Evolutionary conservation across 140 eudicot genomes (phyloP), one percentile per base, ranked within the genome.

Genomic region (Artemisia princeps): DNA sequence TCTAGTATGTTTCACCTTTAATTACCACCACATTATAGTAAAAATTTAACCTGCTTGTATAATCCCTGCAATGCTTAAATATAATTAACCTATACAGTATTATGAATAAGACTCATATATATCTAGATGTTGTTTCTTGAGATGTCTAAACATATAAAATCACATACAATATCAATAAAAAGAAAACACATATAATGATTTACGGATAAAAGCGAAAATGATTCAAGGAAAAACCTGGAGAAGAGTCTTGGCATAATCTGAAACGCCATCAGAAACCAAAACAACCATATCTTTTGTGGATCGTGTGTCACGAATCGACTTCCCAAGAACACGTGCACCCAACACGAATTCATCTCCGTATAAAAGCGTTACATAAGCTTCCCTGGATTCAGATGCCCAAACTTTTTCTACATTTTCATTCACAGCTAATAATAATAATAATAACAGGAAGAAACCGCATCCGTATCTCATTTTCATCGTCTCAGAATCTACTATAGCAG

Each of bases 261-360:
- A 90, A 53, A 90, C 97, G 2, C 97, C 97, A 79, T 90, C 97
- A 23, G 97, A 90, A 28, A 90, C 97, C 78, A 90, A 73, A 68
- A 78, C 94, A 2, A 87, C 94, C 94, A 87, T 90, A 17, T 90
- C 95, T 55, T 90, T 87, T 15, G 80, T 79, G 44, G 97, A 83
- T 71, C 89, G 80, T 23, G 90, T 87, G 42, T 87, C 90, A 13
- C 89, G 79, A 56, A 90, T 90, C 3, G 97, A 90, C 73, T 90
- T 90, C 46, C 97, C 97, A 20, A 90, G 75, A 56, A 90, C 95
- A 55, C 97, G 82, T 6, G 84, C 97, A 7, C 97, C 97, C 68
- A 90, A 74, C 46, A 90, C 57, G 64, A 90, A 90, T 77, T 90
- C 95, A 77, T 90, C 97, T 0, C 97, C 97, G 63, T 90, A 90